phyloP scores from a whole-genome alignment of 2,329 filamentous ascomycete genomes.

The Coccinonectria pachysandricola region DNA sequence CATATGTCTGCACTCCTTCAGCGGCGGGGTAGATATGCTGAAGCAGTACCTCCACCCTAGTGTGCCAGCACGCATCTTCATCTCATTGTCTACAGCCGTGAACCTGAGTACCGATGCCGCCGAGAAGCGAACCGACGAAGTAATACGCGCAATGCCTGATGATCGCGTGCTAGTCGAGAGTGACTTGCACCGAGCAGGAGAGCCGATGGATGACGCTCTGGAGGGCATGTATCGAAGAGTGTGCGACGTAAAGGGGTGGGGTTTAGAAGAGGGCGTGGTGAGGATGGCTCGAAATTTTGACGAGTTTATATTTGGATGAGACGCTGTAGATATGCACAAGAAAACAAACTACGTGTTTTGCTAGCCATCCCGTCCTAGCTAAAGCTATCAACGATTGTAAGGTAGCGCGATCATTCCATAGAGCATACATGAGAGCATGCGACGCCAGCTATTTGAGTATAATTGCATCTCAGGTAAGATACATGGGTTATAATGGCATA shows the following conservation, averaged over 20 bases:
- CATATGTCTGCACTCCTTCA: conserved; percentile 91
- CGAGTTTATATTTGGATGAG: conserved; percentile 59
- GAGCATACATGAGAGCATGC: too few species aligned
- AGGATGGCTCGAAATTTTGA: conserved; percentile 66
- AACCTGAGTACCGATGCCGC: conserved; percentile 54
- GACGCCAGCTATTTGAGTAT: too few species aligned
- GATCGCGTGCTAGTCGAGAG: conserved; percentile 78
- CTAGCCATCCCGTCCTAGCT: too few species aligned
- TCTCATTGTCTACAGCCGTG: conserved; percentile 78
- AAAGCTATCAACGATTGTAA: too few species aligned
- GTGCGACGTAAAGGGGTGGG: conserved; percentile 71
- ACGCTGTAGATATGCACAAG: too few species aligned
- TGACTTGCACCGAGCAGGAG: conserved; percentile 75
- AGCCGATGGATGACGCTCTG: conserved; percentile 66
- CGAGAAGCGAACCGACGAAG: conserved; percentile 42
- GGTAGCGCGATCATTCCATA: too few species aligned
- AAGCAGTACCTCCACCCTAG: conserved; percentile 65
- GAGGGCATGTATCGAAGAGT: conserved; percentile 68
- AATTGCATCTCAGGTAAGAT: too few species aligned
- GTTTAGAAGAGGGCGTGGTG: conserved; percentile 57
- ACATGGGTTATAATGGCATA: too few species aligned
- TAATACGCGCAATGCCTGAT: conserved; percentile 65
- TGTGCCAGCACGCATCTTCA: conserved; percentile 69
- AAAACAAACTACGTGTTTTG: too few species aligned
- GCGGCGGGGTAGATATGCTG: conserved; percentile 63